Base-by-base conservation (phyloP, 2,329 filamentous ascomycete species). In the Talaromyces atroroseus region DNA sequence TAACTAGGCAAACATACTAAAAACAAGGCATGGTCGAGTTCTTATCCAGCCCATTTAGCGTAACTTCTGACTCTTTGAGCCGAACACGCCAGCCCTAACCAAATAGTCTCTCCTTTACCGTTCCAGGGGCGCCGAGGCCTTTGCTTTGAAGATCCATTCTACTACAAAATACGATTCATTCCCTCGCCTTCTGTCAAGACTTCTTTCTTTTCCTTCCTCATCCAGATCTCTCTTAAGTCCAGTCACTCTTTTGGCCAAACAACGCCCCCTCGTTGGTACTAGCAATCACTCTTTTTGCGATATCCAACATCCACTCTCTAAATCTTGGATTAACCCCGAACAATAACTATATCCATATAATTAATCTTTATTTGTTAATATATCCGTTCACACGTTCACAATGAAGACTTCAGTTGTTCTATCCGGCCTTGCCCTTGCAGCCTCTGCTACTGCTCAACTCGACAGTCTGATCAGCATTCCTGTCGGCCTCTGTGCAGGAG, bases 261-360 rank as follows among this genome's bases (percentile, higher is more conserved):
- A 47, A 47, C 21, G 48, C 29, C 14, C 48, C 29, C 51, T 40
- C 56, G 52, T 56, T 49, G 48, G 44, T 46, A 44, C 57, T 46
- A 34, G 51, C 57, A 46, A 61, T 59, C 63, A 58, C 59, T 66
- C 64, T 49, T 66, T 58, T 61, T 64, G 63, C 64, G 61, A 59
- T 46, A 59, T 50, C 56, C 60, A 64, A 59, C 64, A 63, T 65
- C 64, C 64, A 61, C 60, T 66, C 62, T 59, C 64, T 64, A 20
- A 32, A 32, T 12, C 58, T 54, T 48, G 46, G 42, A 56, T 53
- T 52, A 45, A 58, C 51, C 51, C 56, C 57, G 34, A 34, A 56
- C 46, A 8, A 14, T 51, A 58, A 52, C 23, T 60, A 57, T 54
- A 50, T 56, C 58, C 53, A 48, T 36, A 60, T 51, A 59, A 16